A percentile compares a stretch with the other conserved stretches of the same genome.
Conservation (phyloP, 2,329 filamentous ascomycete genomes). For the Aspergillus alliaceus region DNA sequence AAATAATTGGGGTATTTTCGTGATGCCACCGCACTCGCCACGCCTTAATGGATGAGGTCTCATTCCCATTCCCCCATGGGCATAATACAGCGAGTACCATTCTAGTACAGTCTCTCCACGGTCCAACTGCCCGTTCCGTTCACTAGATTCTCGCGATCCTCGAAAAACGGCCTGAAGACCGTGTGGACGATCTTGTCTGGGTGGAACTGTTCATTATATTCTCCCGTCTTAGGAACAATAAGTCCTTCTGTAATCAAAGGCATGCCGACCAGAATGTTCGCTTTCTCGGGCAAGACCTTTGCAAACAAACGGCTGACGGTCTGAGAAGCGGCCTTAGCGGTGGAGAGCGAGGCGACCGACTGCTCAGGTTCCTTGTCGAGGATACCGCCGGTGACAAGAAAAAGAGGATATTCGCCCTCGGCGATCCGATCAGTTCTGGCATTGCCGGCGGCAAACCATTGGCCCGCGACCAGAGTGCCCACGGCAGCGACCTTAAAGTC, state of each 20-base stretch:
- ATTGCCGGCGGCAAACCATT: background rate
- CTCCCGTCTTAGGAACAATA: background rate
- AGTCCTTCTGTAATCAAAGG: background rate
- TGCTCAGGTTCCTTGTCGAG: background rate
- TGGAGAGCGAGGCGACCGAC: background rate
- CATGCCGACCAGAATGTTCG: conserved; percentile 2
- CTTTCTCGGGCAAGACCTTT: background rate
- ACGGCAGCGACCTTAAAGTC: background rate
- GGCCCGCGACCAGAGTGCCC: conserved; percentile 1
- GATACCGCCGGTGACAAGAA: background rate
- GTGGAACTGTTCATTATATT: background rate
- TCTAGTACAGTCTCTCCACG: background rate
- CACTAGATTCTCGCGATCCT: background rate
- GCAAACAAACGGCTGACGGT: conserved; percentile 3
- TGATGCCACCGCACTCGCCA: no score
- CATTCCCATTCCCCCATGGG: no score
- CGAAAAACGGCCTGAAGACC: background rate
- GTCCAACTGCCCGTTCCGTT: background rate
- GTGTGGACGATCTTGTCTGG: background rate
- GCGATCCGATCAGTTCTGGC: background rate
- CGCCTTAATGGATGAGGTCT: no score
- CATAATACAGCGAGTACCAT: no score
- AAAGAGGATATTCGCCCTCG: background rate
- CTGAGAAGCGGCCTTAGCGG: conserved; percentile 1
- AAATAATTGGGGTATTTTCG: no score